Evolutionary conservation across 2,329 filamentous ascomycete genomes (phyloP), one percentile per base, ranked within the genome.

Genomic region (Nemania bipapillata): DNA sequence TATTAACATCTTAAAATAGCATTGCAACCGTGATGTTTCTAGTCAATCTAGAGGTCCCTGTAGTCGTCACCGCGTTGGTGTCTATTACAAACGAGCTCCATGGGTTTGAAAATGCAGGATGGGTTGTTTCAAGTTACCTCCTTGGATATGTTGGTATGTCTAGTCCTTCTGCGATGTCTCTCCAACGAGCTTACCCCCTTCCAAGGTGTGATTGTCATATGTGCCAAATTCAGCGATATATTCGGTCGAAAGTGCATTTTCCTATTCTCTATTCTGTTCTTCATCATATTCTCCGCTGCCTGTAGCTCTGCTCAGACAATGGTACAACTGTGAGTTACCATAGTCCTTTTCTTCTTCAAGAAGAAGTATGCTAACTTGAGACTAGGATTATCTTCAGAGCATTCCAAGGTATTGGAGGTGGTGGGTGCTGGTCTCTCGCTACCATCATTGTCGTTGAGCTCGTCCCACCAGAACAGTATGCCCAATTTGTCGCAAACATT

Each of bases 181-280:
- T 26, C 35, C 22, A 30, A 1, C n/a, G 6, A 26, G 55, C 59
- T 68, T 11, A 68, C 28, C 6, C 3, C n/a, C 4, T 8, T 47
- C 40, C n/a, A 20, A 73, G 72, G 50, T 20, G 59, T 71, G 7
- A 67, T 75, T n/a, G 69, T 74, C 1, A 70, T 93, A 0, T 93
- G 91, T 72, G 91, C 91, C 54, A 91, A 90, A 73, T 81, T 92
- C 4, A 89, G 85, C 58, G 90, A 92, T 75, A 91, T 92, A 35
- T 92, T 92, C 73, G 90, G 90, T 11, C 86, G 91, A 5, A 92
- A 92, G 74, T 22, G 26, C 4, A 30, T 72, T 6, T 70, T 66
- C 74, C 84, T 74, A 89, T 86, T 70, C 81, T 93, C 5, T 81
- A 50, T 93, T 5, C 88, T 90, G 71, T 84, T 87, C 2, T 92